Evolutionary conservation across 2,329 filamentous ascomycete genomes (phyloP).

Genomic region (Aspergillus fumigatiaffinis): DNA sequence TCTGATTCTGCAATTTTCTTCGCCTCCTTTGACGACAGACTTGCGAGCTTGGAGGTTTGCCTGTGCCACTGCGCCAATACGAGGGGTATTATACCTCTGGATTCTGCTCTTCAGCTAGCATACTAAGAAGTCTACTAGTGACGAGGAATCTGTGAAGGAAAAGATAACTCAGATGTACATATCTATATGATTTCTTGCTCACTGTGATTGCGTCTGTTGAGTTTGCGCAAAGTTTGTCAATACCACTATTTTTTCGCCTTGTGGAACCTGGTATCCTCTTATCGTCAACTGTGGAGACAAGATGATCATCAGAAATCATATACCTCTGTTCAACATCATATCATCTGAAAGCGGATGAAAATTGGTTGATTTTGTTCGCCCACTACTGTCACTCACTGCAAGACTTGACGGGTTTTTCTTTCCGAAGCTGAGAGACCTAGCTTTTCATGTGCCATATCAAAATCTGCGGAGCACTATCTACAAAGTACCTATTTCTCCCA

Average conservation of each 20-base stretch:
- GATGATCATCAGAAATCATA: not conserved
- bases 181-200: not conserved
- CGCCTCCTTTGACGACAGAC: conserved; percentile 1
- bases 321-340: not conserved
- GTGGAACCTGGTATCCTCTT: not conserved
- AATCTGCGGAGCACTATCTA: not conserved
- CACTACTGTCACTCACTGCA: not conserved
- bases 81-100: not conserved
- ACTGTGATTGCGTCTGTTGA: not conserved
- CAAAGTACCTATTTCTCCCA: not conserved
- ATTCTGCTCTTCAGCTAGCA: not conserved
- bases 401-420: not conserved
- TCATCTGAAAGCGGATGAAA: not conserved
- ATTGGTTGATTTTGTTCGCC: not conserved
- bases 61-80: not conserved
- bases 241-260: not conserved
- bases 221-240: not conserved
- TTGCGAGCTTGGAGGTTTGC: not conserved
- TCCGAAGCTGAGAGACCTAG: not conserved
- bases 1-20: not conserved
- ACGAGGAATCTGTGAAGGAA: not conserved
- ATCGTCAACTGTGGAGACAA: not conserved
- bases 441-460: not conserved
- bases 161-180: not conserved
- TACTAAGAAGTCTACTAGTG: not conserved